Percentiles rank a stretch among this genome's conserved stretches.
Conservation (phyloP, 306 rosid species). For the Astragalus glycyphyllos region DNA sequence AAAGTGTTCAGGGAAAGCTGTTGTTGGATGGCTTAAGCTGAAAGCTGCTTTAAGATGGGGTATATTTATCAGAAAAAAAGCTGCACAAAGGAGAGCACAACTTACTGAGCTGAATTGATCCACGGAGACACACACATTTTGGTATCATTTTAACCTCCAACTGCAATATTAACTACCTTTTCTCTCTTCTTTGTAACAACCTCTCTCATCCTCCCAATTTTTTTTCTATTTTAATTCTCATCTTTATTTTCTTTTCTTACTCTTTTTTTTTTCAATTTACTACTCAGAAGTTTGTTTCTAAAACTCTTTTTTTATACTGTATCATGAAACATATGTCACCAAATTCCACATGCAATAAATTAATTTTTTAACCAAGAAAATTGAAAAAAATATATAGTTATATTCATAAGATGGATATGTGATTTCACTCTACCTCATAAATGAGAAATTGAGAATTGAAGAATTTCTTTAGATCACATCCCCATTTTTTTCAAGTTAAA, state of each 20-base stretch:
- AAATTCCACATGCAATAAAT: conserved; percentile 28
- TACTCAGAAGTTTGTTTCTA: conserved; percentile 38
- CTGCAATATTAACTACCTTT: too few species aligned
- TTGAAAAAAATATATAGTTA: neutral
- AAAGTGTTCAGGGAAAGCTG: conserved; percentile 75
- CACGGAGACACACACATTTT: too few species aligned
- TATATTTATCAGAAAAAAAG: conserved; percentile 73
- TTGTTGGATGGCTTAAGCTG: conserved; percentile 91
- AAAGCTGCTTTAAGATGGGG: conserved; percentile 97
- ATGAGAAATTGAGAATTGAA: conserved; percentile 3
- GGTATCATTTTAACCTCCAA: conserved; percentile 38
- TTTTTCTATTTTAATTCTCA: conserved; percentile 41
- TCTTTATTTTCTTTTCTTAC: conserved; percentile 29
- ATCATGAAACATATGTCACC: conserved; percentile 22
- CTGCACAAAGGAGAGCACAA: conserved; percentile 87
- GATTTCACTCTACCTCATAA: neutral
- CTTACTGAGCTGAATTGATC: conserved; percentile 79
- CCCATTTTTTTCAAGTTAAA: too few species aligned
- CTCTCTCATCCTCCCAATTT: conserved; percentile 35
- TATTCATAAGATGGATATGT: neutral
- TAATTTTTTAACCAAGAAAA: conserved; percentile 6
- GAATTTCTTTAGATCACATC: too few species aligned
- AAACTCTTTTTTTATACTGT: conserved; percentile 22
- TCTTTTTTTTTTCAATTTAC: conserved; percentile 1
- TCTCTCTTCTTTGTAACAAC: conserved; percentile 35